These are phyloP conservation scores for Saccharomycopsis microspora DNA, from an alignment of 805 yeast species.

Conservation along the genomic window DNA sequence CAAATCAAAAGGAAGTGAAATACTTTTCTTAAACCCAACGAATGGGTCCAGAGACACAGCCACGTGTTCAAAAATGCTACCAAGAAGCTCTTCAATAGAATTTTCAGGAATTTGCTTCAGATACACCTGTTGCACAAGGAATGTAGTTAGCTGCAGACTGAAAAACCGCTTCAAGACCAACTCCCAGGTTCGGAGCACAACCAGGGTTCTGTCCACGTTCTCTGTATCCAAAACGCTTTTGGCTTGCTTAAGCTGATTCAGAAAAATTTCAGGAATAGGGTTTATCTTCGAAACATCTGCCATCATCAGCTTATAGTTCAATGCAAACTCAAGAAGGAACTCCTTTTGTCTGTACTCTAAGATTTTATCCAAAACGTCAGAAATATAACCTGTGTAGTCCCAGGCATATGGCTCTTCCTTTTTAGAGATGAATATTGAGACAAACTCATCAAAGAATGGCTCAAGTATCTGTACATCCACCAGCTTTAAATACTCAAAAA, in stretches of 20 bases:
- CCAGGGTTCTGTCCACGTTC: neutral
- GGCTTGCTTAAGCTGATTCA: too few species aligned
- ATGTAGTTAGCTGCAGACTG: conserved; percentile 18
- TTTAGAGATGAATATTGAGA: too few species aligned
- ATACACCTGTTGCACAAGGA: conserved; percentile 45
- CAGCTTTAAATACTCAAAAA: too few species aligned
- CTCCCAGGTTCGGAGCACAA: conserved; percentile 51
- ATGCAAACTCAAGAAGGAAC: conserved; percentile 39
- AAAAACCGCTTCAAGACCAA: conserved; percentile 50
- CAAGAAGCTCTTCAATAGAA: conserved; percentile 39
- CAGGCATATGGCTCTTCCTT: too few species aligned
- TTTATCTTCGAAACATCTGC: conserved; percentile 18
- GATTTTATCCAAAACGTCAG: conserved; percentile 28
- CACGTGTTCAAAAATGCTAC: conserved; percentile 43
- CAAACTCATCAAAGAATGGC: too few species aligned
- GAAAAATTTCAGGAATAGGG: too few species aligned
- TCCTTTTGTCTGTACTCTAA: conserved; percentile 30
- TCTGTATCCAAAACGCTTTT: conserved; percentile 22
- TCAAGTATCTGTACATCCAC: too few species aligned
- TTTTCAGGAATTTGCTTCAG: conserved; percentile 37
- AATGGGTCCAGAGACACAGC: conserved; percentile 24
- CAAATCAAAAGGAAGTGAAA: neutral
- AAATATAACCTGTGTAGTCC: conserved; percentile 16
- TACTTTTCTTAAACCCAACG: conserved; percentile 16
- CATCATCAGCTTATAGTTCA: conserved; percentile 19